Conservation (phyloP, 371 early-diverging fungal genomes). For the Mortierella sp. region DNA sequence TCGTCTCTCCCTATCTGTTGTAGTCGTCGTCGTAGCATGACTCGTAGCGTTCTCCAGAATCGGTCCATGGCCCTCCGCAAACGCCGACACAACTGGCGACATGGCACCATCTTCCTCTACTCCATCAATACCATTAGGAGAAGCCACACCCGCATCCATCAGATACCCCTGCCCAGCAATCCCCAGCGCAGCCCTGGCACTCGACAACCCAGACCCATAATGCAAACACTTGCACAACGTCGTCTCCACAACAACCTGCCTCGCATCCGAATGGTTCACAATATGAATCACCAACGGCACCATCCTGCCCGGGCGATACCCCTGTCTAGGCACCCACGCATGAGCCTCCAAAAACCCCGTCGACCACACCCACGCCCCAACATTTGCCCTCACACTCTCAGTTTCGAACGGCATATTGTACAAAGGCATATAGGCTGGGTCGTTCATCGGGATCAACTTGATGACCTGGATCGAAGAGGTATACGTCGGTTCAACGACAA, state of each 20-base stretch:
- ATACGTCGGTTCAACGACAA: constrained; percentile 52
- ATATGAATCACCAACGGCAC: constrained; percentile 54
- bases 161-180: constrained; percentile 37
- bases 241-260: constrained; percentile 46
- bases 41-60: neutral
- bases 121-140: neutral
- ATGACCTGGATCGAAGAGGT: constrained; percentile 38
- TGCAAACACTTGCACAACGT: constrained; percentile 51
- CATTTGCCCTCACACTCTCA: constrained; percentile 44
- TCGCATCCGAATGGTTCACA: constrained; percentile 55
- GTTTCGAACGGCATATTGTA: constrained; percentile 51
- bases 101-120: neutral
- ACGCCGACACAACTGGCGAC: neutral
- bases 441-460: constrained; percentile 57
- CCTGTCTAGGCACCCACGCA: constrained; percentile 54
- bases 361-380: constrained; percentile 57
- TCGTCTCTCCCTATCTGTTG: constrained; percentile 17
- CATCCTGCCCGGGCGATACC: constrained; percentile 53
- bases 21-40: neutral
- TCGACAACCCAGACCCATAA: constrained; percentile 48
- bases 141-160: constrained; percentile 23
- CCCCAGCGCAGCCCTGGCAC: constrained; percentile 42
- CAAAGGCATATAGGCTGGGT: constrained; percentile 44
- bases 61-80: neutral
- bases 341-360: constrained; percentile 55